Evolutionary conservation across 306 rosid species (phyloP).

Genomic region (Alnus rubra): DNA sequence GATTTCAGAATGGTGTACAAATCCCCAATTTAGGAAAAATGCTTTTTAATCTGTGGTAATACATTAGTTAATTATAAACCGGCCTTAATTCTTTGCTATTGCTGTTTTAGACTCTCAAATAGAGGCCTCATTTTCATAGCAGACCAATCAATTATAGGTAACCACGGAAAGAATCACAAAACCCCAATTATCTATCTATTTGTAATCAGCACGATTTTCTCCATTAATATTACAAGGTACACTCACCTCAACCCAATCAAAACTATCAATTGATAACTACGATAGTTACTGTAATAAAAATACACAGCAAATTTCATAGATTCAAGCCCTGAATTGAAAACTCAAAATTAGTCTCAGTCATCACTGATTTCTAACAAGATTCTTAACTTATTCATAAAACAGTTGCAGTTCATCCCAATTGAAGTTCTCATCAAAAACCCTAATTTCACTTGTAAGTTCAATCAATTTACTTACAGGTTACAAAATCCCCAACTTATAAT

Average conservation of each 20-base stretch:
- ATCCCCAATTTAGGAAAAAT: too few species aligned
- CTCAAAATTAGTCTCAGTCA: too few species aligned
- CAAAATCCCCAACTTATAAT: background rate
- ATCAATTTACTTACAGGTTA: background rate
- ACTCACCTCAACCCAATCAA: background rate
- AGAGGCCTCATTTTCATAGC: background rate
- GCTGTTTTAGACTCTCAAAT: background rate
- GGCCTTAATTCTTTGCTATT: background rate
- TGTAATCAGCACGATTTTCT: background rate
- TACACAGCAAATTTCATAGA: background rate
- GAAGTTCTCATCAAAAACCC: background rate
- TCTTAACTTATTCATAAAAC: background rate
- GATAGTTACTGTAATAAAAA: too few species aligned
- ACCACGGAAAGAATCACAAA: background rate
- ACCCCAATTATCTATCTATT: background rate
- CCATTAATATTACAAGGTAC: background rate
- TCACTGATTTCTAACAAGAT: too few species aligned
- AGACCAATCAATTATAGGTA: background rate
- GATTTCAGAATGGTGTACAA: too few species aligned
- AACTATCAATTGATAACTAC: too few species aligned
- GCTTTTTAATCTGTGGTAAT: too few species aligned
- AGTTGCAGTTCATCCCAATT: background rate
- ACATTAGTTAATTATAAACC: background rate
- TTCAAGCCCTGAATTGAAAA: too few species aligned
- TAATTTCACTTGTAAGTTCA: too few species aligned